These are phyloP conservation scores for Hydrangea macrophylla DNA, from an alignment of 148 eudicot species.

Conservation along the genomic window DNA sequence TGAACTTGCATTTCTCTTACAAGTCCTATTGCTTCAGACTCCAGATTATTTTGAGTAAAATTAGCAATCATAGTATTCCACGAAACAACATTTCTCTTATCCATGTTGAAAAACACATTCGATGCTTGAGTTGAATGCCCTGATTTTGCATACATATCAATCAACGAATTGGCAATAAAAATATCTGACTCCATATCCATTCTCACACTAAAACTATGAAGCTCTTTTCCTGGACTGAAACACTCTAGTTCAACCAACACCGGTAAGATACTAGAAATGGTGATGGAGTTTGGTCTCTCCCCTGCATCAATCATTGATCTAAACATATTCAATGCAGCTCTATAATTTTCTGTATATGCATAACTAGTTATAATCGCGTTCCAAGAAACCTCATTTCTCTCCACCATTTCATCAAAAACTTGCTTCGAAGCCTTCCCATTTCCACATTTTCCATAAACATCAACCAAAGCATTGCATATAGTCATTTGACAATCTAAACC, in stretches of 20 bases:
- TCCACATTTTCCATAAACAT: constrained; percentile 67
- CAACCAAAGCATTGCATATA: constrained; percentile 50
- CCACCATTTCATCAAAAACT: constrained; percentile 43
- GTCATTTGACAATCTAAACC: constrained; percentile 40
- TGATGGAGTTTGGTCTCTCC: constrained; percentile 37
- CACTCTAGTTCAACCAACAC: constrained; percentile 48
- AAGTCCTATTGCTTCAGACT: constrained; percentile 43
- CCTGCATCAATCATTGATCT: constrained; percentile 40
- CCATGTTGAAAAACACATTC: constrained; percentile 37
- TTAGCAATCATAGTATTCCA: constrained; percentile 78
- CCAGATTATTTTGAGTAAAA: constrained; percentile 50
- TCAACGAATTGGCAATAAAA: constrained; percentile 58
- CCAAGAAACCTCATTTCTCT: constrained; percentile 64
- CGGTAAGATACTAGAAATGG: constrained; percentile 59
- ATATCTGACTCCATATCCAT: constrained; percentile 48
- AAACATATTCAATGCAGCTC: constrained; percentile 43
- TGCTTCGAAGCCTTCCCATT: constrained; percentile 22
- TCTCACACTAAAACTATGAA: constrained; percentile 55
- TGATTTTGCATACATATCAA: constrained; percentile 70
- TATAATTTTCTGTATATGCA: constrained; percentile 31
- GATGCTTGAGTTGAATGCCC: constrained; percentile 40
- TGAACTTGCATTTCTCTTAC: constrained; percentile 57
- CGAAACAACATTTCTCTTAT: constrained; percentile 47
- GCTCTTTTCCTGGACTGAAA: constrained; percentile 47
- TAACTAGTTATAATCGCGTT: constrained; percentile 56